Evolutionary conservation across 2,329 filamentous ascomycete species (phyloP), one percentile per base, ranked within the genome.

Genomic region (Scolecobasidium constrictum): DNA sequence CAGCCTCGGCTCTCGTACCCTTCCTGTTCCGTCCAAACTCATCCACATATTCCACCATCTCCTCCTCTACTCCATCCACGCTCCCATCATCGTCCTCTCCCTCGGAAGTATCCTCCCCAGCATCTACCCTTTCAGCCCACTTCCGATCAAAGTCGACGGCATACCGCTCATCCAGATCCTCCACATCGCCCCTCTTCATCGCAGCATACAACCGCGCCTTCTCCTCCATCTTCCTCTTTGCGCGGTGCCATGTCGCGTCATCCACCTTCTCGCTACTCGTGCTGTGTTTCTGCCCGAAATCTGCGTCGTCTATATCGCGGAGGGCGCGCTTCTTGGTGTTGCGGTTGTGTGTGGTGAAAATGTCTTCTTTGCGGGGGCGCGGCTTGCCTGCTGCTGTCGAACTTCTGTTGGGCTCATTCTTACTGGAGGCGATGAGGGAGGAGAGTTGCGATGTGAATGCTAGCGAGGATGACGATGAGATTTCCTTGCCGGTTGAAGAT

Each of bases 121-220:
- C 54, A 3, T 59, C 62, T 43, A 78, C 68, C 18, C 68, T 66
- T 56, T 94, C 85, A 0, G 83, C 86, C 88, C 92, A 96, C 65
- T 96, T 98, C 47, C 82, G 73, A 62, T 96, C 92, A 61, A 98
- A 98, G 64, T 98, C 90, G 3, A 98, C 82, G 19, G 94, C 62
- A 49, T 69, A 73, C 18, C 75, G 72, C 51, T 79, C 76, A 34
- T 75, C 67, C 52, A 76, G 68, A 56, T 81, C 75, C 50, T 83
- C 75, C 34, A 69, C 48, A 56, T 94, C 81, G n/a, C 90, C 88
- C 23, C 84, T 75, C 62, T 94, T 94, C 77, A 98, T 81, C 28
- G 85, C 83, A 5, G 83, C 80, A 62, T 98, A 98, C 2, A 92
- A 65, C 4, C 83, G 76, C 3, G 85, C 86, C 62, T 98, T 98